Conservation (phyloP, 768 basidiomycete species). For the Lactifluus hygrophoroides region DNA sequence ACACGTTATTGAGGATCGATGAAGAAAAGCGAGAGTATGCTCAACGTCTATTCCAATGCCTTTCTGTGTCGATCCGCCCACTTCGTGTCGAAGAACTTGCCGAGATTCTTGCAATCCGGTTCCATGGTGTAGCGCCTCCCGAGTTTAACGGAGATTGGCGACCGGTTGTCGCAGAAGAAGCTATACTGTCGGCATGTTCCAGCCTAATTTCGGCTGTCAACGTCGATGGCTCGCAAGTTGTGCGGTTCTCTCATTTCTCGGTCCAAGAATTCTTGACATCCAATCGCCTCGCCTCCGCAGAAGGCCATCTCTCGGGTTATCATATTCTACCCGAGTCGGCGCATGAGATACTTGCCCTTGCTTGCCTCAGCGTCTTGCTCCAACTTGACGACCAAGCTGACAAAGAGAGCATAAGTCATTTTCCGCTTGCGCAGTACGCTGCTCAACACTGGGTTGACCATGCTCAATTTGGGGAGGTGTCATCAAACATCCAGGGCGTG, state of each 20-base stretch:
- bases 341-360: neutral
- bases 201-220: neutral
- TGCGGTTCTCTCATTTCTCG: slow-evolving; percentile 2
- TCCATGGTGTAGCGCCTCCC: neutral
- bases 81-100: neutral
- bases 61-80: neutral
- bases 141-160: neutral
- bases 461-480: neutral
- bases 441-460: slow-evolving; percentile 3
- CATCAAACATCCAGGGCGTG: neutral
- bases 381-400: neutral
- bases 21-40: neutral
- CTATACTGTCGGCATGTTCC: neutral
- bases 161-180: neutral
- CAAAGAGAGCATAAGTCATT: neutral
- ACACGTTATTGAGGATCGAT: neutral
- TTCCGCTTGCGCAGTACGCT: neutral
- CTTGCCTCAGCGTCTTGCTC: neutral
- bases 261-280: slow-evolving; percentile 7
- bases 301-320: neutral
- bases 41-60: neutral
- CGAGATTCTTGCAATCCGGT: neutral
- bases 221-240: neutral
- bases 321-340: neutral
- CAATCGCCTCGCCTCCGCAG: neutral